phyloP scores from a whole-genome alignment of 345 rosid species.

The Melaleuca alternifolia region DNA sequence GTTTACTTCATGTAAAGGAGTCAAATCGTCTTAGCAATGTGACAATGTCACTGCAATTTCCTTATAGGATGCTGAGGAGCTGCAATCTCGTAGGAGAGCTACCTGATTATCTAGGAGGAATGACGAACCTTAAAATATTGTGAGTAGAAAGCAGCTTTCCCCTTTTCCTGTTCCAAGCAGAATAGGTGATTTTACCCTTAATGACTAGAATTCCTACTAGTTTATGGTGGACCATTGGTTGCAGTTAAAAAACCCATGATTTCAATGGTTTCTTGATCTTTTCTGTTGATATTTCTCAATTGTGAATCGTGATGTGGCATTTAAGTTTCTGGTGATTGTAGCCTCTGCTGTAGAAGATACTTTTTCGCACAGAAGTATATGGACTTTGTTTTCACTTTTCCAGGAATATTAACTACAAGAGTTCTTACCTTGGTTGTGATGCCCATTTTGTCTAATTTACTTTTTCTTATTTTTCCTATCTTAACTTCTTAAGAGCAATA shows the following conservation, averaged over 20 bases:
- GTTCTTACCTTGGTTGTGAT: not conserved
- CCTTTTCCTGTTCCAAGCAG: not conserved
- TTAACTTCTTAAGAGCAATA: not conserved
- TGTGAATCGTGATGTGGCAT: not conserved
- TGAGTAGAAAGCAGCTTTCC: conserved; percentile 9
- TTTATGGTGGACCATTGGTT: not conserved
- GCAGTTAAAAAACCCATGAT: not conserved
- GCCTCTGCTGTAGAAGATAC: not conserved
- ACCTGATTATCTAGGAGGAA: conserved; percentile 25
- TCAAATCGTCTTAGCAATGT: not conserved
- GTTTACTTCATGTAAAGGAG: not conserved
- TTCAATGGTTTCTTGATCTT: not conserved
- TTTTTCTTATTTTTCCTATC: not conserved
- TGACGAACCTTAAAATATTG: conserved; percentile 14
- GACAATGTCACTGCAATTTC: not conserved
- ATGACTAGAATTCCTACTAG: not conserved
- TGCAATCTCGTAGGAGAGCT: conserved; percentile 37
- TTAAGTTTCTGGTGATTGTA: not conserved
- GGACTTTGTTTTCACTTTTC: not conserved
- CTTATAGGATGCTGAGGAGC: conserved; percentile 42
- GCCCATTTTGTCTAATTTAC: not conserved
- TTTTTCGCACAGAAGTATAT: rapidly evolving
- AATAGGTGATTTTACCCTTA: not conserved
- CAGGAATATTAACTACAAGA: not conserved
- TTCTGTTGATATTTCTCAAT: not conserved